Evolutionary conservation across 2,329 filamentous ascomycete species (phyloP), one percentile per base, ranked within the genome.

Genomic region (Fusarium multiceps): DNA sequence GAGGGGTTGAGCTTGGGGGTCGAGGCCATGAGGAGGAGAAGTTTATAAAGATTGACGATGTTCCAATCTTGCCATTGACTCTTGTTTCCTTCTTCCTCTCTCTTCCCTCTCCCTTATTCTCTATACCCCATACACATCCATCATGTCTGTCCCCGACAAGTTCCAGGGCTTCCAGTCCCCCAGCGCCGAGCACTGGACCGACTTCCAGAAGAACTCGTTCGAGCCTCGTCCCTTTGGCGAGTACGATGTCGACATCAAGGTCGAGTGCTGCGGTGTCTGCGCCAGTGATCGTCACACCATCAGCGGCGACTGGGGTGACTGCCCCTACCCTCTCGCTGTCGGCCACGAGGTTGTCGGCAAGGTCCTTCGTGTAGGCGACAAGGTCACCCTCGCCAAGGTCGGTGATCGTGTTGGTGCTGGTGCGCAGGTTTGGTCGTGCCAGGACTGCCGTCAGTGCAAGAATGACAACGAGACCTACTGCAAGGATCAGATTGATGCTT

Each of bases 191-290:
- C 84, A 82, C 47, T 88, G 85, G 84, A 80, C 86, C 69, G 83
- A 89, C 63, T 89, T 90, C 76, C 83, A 90, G 75, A 91, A 93
- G 82, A 89, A 91, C 77, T 80, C 94, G 84, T 93, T 93, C 84
- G 87, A 90, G 73, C 89, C 94, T 62, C 96, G 97, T 84, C 92
- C 92, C 20, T 97, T 97, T 78, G 93, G 91, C 71, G 92, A 94
- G 78, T 87, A 93, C 80, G 93, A 97, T 78, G 89, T 97, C 74
- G 93, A 97, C 78, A 88, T 97, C 81, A 92, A 94, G 84, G 91
- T 97, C 75, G 90, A 94, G 72, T 90, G 88, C 77, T 95, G 92
- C 76, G 92, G 93, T 76, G 86, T 93, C 55, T 93, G 91, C 78
- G 88, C 90, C 72, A 91, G 88, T 72, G 91, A 93, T 76, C 83